Base-by-base conservation (phyloP, 352 stramenopile genomes). In the Phytopythium montanum region DNA sequence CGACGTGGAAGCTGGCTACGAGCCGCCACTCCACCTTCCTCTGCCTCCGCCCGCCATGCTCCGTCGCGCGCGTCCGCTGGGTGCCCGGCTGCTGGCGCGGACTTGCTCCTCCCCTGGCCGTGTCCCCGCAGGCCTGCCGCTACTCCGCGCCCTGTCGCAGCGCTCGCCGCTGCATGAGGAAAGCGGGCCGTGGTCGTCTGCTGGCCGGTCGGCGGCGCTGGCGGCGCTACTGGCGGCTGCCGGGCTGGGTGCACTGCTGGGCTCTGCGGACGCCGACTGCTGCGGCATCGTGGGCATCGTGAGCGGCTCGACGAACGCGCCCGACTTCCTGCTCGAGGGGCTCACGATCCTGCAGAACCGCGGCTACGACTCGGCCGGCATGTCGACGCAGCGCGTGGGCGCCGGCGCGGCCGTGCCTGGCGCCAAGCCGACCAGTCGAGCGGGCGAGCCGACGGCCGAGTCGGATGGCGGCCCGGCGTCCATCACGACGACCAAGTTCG, bases 351-450 rank as follows among this genome's bases (percentile, higher is more conserved):
- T 97, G 49, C 87, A 95, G 65, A 96, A 99, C 75, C 87, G 97
- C 45, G 97, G 97, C 49, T 99, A 99, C 69, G 97, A 99, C 71
- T 98, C 88, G 59, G 96, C 97, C 0, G 97, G 97, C 56, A 95
- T 99, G 68, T 97, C 95, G 6, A 99, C 97, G 34, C 81, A 98
- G 61, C 73, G 76, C 28, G 46, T 75, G 36, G 38, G 23, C 0
- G 25, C 41, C 13, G 41, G 46, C n/a, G 38, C n/a, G 9, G 18
- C 39, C 3, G 41, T 14, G 25, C 42, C 21, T 4, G 23, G 21
- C 21, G 55, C 34, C 42, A 56, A 76, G 18, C n/a, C n/a, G n/a
- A n/a, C n/a, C n/a, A n/a, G n/a, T n/a, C n/a, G n/a, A n/a, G n/a
- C n/a, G n/a, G n/a, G n/a, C n/a, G 10, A 18, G 38, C 4, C 38